A percentile compares a stretch with the other conserved stretches of the same genome.
These are phyloP conservation scores for Pyrenophora seminiperda DNA, from an alignment of 2,329 filamentous ascomycete genomes.

Conservation along the genomic window DNA sequence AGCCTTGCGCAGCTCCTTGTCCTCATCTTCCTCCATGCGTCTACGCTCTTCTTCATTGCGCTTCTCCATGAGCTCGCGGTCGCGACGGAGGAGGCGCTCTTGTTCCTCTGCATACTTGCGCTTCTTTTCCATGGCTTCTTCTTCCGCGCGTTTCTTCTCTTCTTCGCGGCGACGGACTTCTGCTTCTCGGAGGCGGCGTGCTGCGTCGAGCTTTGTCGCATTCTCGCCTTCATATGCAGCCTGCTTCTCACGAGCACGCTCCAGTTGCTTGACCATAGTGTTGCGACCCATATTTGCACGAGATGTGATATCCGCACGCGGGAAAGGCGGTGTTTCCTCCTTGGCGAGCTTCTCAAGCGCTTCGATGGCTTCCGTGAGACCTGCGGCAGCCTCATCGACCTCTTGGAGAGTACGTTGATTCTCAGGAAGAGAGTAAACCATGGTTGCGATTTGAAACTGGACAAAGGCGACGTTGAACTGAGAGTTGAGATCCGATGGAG, in stretches of 20 bases:
- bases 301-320: slow-evolving; percentile 86
- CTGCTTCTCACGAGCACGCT: slow-evolving; percentile 81
- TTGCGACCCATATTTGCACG: slow-evolving; percentile 97
- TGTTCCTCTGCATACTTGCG: slow-evolving; percentile 86
- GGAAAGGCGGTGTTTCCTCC: slow-evolving; percentile 77
- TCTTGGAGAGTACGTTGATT: slow-evolving; percentile 78
- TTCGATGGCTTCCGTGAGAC: slow-evolving; percentile 84
- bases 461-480: slow-evolving; percentile 99
- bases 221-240: slow-evolving; percentile 93
- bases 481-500: slow-evolving; percentile 84
- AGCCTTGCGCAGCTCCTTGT: slow-evolving; percentile 78
- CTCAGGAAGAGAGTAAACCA: slow-evolving; percentile 76
- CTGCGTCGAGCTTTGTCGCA: slow-evolving; percentile 81
- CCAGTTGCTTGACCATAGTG: slow-evolving; percentile 89
- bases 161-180: slow-evolving; percentile 81
- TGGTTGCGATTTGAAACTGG: slow-evolving; percentile 88
- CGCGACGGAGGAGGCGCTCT: slow-evolving; percentile 74
- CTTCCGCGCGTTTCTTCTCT: slow-evolving; percentile 69
- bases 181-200: slow-evolving; percentile 77
- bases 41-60: slow-evolving; percentile 72
- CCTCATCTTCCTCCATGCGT: slow-evolving; percentile 66
- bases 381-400: slow-evolving; percentile 77
- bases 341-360: slow-evolving; percentile 65
- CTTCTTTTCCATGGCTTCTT: slow-evolving; percentile 73
- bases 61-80: slow-evolving; percentile 72